phyloP scores from a whole-genome alignment of 805 yeast genomes.

The Lachancea thermotolerans region DNA sequence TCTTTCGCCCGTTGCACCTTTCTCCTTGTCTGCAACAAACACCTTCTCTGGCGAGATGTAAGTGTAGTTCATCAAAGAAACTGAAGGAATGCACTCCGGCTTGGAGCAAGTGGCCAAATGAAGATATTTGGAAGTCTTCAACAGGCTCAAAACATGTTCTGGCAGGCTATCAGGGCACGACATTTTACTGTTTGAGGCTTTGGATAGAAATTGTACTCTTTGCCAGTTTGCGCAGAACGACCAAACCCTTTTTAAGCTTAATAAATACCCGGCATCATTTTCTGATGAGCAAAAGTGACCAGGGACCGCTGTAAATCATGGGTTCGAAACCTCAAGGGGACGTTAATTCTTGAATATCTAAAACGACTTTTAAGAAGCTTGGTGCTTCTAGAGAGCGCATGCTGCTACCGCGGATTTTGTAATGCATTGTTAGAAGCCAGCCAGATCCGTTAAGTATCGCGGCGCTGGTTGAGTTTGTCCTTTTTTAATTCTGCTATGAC shows the following conservation, averaged over 20 bases:
- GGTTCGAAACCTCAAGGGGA: no score
- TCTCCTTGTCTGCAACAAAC: conserved; percentile 31
- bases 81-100: conserved; percentile 67
- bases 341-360: no score
- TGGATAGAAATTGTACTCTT: no score
- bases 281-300: no score
- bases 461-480: conserved; percentile 16
- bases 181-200: conserved; percentile 13
- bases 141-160: conserved; percentile 36
- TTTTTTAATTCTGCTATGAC: conserved; percentile 19
- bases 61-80: conserved; percentile 85
- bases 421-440: no score
- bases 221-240: no score
- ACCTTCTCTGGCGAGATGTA: conserved; percentile 42
- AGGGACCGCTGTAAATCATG: no score
- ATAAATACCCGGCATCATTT: no score
- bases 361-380: no score
- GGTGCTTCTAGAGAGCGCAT: no score
- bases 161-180: conserved; percentile 33
- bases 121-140: conserved; percentile 59
- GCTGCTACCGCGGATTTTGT: no score
- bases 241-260: no score
- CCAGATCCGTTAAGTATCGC: background rate
- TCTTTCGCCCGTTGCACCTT: conserved; percentile 21
- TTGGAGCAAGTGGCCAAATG: conserved; percentile 75